Evolutionary conservation across 371 early-diverging fungal genomes (phyloP), one percentile per base, ranked within the genome.

Genomic region (Parasitella parasitica): DNA sequence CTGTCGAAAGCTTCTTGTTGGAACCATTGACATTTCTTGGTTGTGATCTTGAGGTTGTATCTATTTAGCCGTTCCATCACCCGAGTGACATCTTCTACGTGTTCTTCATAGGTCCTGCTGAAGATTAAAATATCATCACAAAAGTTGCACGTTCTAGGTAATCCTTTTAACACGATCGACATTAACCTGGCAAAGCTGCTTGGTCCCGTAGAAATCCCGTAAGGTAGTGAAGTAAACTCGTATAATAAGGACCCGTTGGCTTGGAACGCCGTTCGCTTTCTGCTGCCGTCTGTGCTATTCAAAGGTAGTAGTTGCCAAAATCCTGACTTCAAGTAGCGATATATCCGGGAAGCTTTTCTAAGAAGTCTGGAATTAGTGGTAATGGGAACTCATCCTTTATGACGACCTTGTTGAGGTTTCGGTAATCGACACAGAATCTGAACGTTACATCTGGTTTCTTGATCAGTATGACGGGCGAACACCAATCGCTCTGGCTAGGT

Each of bases 41-140:
- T 39, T 4, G 75, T 75, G 4, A 54, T 49, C 9, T 63, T 69
- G 9, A 86, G 57, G 9, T 66, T 52, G 12, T 76, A 54, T 9
- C 71, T 7, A 0, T 30, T 20, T n/a, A 87, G 68, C 13, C 57
- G 37, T 1, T 50, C 4, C 4, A 85, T 57, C 5, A 84, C 73
- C 1, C 15, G n/a, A n/a, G n/a, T n/a, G 15, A 82, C 4, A 58
- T 84, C 70, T 12, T 46, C 1, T 2, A 39, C 9, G 46, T 86
- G 85, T 13, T 79, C 73, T 16, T 79, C 69, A 5, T 16, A 18
- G n/a, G 59, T 65, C 6, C 62, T 30, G 2, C 77, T 74, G 54
- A 69, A 85, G 20, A 89, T 72, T 0, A 86, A 43, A 11, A 85
- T 77, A 61, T 86, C 84, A 56, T 87, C 86, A 3, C 30, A 30